These are phyloP conservation scores for Calonectria fujianensis DNA, from an alignment of 2,329 filamentous ascomycete genomes.

Conservation along the genomic window DNA sequence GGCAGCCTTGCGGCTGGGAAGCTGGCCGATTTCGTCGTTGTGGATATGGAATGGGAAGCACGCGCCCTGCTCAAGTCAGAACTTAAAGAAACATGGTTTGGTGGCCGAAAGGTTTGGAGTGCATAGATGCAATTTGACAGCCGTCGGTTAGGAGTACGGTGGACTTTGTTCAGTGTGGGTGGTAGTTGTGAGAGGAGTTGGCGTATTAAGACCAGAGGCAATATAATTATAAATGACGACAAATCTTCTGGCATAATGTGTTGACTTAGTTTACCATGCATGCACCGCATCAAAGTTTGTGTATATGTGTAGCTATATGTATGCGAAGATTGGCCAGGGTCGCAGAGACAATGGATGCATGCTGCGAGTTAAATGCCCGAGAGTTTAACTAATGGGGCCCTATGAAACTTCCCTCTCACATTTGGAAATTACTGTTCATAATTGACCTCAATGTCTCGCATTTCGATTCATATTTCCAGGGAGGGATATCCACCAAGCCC, in stretches of 20 bases:
- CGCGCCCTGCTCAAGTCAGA: conserved; percentile 66
- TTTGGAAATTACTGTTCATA: not conserved
- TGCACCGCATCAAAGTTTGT: not conserved
- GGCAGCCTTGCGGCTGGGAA: conserved; percentile 71
- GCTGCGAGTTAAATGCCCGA: not conserved
- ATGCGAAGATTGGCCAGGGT: too few relatives aligned
- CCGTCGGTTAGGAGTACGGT: conserved; percentile 13
- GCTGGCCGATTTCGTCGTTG: conserved; percentile 71
- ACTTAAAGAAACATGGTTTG: conserved; percentile 73
- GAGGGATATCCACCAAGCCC: not conserved
- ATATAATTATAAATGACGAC: not conserved
- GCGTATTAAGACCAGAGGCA: not conserved
- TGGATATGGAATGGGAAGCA: conserved; percentile 69
- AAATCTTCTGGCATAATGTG: not conserved
- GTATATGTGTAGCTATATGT: not conserved
- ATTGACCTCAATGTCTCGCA: not conserved
- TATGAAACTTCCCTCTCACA: not conserved
- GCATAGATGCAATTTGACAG: conserved; percentile 6
- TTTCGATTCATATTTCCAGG: not conserved
- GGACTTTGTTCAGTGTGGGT: not conserved
- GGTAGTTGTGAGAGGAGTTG: not conserved
- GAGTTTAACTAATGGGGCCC: not conserved
- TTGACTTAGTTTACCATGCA: not conserved
- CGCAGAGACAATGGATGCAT: too few relatives aligned
- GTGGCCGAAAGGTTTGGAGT: conserved; percentile 64